phyloP scores from a whole-genome alignment of 176 grass and related monocot species.

The Alloteropsis semialata region DNA sequence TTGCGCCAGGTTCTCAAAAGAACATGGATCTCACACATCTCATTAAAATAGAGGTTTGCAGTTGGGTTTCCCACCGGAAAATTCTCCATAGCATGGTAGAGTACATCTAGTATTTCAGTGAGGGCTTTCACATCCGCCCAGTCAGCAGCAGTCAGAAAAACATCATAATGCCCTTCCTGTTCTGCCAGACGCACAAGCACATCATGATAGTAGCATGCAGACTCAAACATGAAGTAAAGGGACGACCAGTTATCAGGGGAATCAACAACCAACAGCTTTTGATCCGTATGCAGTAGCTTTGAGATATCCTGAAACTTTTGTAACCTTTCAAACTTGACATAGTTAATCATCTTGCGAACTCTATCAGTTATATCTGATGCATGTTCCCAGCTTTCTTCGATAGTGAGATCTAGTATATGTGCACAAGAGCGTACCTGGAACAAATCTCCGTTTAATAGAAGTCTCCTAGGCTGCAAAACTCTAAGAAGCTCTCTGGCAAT shows the following conservation, averaged over 20 bases:
- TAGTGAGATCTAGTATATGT: constrained; percentile 72
- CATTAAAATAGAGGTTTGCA: constrained; percentile 92
- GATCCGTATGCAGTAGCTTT: constrained; percentile 58
- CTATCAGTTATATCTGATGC: constrained; percentile 55
- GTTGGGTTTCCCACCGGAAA: constrained; percentile 75
- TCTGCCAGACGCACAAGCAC: constrained; percentile 66
- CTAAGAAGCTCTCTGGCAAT: constrained; percentile 70
- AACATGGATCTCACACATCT: constrained; percentile 90
- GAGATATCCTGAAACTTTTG: constrained; percentile 69
- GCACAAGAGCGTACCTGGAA: constrained; percentile 77
- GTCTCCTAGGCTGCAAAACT: constrained; percentile 59
- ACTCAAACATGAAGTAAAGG: constrained; percentile 90
- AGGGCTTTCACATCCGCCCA: constrained; percentile 91
- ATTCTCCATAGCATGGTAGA: constrained; percentile 88
- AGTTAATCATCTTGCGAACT: constrained; percentile 68
- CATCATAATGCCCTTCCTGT: constrained; percentile 56
- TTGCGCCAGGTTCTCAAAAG: constrained; percentile 85
- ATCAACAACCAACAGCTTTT: constrained; percentile 80
- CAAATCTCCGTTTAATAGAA: constrained; percentile 70
- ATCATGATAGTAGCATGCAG: constrained; percentile 83
- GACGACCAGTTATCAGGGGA: constrained; percentile 75
- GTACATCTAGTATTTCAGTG: constrained; percentile 82
- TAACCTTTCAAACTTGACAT: constrained; percentile 84
- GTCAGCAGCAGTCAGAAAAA: constrained; percentile 65
- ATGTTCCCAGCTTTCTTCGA: constrained; percentile 77